Base-by-base conservation (phyloP, 805 yeast species). In the Cyberlindnera mrakii region DNA sequence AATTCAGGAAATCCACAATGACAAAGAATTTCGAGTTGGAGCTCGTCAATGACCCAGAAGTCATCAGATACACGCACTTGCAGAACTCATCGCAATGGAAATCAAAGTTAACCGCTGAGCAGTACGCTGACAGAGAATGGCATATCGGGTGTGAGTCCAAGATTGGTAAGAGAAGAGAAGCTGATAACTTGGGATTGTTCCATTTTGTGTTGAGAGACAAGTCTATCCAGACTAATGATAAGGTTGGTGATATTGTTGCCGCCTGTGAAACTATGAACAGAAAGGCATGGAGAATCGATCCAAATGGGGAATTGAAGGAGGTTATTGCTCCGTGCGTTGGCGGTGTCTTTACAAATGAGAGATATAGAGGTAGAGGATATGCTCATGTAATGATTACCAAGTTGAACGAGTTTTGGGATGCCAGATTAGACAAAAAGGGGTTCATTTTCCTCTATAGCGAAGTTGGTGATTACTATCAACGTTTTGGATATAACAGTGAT, bases 381-480 rank as follows among this genome's bases (percentile, higher is more conserved):
- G 85, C 84, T 0, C 58, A 59, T 7, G 42, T 44, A 23, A 71
- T 81, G 81, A 62, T 81, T 35, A 37, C 43, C 19, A 35, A 44
- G 34, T 50, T 77, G 31, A 62, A 66, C 42, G 50, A 59, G 6
- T 57, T 56, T 37, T 63, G 64, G 44, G 72, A 64, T 19, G 47
- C 60, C 3, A 59, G 59, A 23, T 59, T 68, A 29, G 50, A 60
- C 38, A 49, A 55, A 9, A 55, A 63, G 17, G 46, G 59, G 18
- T 57, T 72, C 14, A 59, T 71, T 31, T 66, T 68, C 33, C 68
- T 87, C 40, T 86, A 85, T 70, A 82, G 91, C 48, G 93, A 82
- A 39, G 77, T 85, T 17, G 91, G 85, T 14, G 72, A 70, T 29
- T 85, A 73, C 51, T 88, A 88, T 59, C 64, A 69, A 31, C 65